These are phyloP conservation scores for Colletotrichum cereale DNA, from an alignment of 2,329 filamentous ascomycete species.

Conservation along the genomic window DNA sequence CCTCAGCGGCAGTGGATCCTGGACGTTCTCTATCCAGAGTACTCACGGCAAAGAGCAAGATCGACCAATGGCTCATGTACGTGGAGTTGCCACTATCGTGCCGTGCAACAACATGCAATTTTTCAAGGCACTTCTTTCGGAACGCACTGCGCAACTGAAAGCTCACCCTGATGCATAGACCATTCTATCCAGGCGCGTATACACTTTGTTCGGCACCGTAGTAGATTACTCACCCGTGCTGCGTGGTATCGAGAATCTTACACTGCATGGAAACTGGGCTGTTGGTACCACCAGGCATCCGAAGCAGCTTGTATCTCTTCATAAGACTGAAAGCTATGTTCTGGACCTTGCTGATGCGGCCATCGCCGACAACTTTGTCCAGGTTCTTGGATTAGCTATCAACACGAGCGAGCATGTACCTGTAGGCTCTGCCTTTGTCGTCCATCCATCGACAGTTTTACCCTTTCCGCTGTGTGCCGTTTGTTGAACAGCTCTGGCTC, in stretches of 20 bases:
- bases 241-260: background rate
- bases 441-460: constrained; percentile 1
- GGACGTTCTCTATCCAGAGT: background rate
- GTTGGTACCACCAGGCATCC: background rate
- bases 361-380: constrained; percentile 1
- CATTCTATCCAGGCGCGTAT: background rate
- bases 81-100: background rate
- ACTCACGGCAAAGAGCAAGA: background rate
- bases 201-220: background rate
- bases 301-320: background rate
- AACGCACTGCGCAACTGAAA: background rate
- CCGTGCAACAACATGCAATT: background rate
- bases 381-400: background rate
- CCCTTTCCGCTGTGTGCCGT: background rate
- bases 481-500: background rate
- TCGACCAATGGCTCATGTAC: background rate
- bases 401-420: constrained; percentile 1
- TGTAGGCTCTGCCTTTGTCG: background rate
- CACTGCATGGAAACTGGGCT: constrained; percentile 1
- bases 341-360: background rate
- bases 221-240: background rate
- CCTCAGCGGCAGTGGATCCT: background rate
- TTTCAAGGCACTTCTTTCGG: background rate
- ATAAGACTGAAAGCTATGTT: background rate
- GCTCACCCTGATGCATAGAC: background rate